Evolutionary conservation across 768 basidiomycete species (phyloP).

Genomic region (Boletales sp.): DNA sequence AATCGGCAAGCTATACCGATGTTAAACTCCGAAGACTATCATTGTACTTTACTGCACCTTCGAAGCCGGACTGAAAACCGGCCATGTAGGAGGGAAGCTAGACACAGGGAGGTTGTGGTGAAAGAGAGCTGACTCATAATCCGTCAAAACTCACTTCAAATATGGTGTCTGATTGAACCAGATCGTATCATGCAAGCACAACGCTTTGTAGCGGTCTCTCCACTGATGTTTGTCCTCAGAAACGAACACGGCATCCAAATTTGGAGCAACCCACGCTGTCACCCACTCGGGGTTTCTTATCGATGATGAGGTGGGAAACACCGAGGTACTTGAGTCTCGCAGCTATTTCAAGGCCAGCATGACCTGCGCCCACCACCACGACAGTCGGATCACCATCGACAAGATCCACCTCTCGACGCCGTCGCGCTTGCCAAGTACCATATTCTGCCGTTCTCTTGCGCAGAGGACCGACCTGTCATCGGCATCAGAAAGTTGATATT

Average conservation of each 20-base stretch:
- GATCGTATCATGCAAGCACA: constrained; percentile 54
- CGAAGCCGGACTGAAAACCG: constrained; percentile 45
- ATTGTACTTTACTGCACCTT: constrained; percentile 33
- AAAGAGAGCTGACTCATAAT: background rate
- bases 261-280: constrained; percentile 32
- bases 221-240: constrained; percentile 29
- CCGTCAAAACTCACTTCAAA: constrained; percentile 36
- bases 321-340: constrained; percentile 62
- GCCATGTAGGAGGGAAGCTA: constrained; percentile 58
- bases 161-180: constrained; percentile 59
- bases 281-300: constrained; percentile 49
- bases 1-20: constrained; percentile 51
- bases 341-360: constrained; percentile 62
- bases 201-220: constrained; percentile 55
- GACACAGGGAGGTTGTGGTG: background rate
- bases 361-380: constrained; percentile 64
- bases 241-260: background rate
- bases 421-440: constrained; percentile 51
- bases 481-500: background rate
- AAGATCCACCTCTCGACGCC: constrained; percentile 43
- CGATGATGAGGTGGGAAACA: constrained; percentile 53
- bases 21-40: background rate
- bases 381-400: constrained; percentile 51
- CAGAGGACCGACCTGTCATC: constrained; percentile 34
- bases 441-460: constrained; percentile 44